A percentile compares a stretch with the other conserved stretches of the same genome.
phyloP scores from a whole-genome alignment of 1,284 basidiomycete species.

The Ustilago tritici region DNA sequence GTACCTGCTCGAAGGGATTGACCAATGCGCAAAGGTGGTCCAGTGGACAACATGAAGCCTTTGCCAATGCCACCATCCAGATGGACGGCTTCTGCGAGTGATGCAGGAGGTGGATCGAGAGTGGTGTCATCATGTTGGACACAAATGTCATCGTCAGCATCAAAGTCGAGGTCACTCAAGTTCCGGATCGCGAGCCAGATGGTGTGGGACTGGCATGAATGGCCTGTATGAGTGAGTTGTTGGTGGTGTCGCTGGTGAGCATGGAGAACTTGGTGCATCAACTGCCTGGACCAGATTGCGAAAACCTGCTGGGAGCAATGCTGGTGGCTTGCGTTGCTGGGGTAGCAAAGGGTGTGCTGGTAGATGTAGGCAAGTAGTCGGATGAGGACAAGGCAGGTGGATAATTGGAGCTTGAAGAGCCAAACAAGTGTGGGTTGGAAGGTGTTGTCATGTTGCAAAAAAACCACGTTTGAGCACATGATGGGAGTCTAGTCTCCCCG shows the following conservation, averaged over 20 bases:
- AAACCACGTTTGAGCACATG: slow-evolving; percentile 21
- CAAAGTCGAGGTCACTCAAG: slow-evolving; percentile 49
- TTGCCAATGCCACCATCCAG: slow-evolving; percentile 31
- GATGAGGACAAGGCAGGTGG: slow-evolving; percentile 40
- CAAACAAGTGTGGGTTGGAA: slow-evolving; percentile 45
- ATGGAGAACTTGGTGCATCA: slow-evolving; percentile 47
- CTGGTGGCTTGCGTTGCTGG: slow-evolving; percentile 48
- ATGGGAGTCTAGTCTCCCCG: slow-evolving; percentile 12
- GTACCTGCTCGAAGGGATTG: slow-evolving; percentile 27
- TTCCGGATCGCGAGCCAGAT: slow-evolving; percentile 40
- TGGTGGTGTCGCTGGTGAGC: slow-evolving; percentile 30
- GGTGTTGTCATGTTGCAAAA: slow-evolving; percentile 41
- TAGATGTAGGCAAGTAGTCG: slow-evolving; percentile 52
- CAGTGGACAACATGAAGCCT: slow-evolving; percentile 13
- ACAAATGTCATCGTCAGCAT: slow-evolving; percentile 40
- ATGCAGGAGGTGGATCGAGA: slow-evolving; percentile 45
- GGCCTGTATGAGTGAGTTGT: slow-evolving; percentile 25
- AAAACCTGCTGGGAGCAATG: slow-evolving; percentile 51
- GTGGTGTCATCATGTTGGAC: slow-evolving; percentile 29
- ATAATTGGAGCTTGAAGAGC: slow-evolving; percentile 27
- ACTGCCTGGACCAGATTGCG: slow-evolving; percentile 48
- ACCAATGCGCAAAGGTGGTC: slow-evolving; percentile 35
- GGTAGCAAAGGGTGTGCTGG: slow-evolving; percentile 50
- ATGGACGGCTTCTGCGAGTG: slow-evolving; percentile 36
- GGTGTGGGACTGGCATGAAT: slow-evolving; percentile 49